Percentiles rank a stretch among this genome's conserved stretches.
These are phyloP conservation scores for Tetradesmus lagerheimii DNA, from an alignment of 139 green algal genomes.

Conservation along the genomic window DNA sequence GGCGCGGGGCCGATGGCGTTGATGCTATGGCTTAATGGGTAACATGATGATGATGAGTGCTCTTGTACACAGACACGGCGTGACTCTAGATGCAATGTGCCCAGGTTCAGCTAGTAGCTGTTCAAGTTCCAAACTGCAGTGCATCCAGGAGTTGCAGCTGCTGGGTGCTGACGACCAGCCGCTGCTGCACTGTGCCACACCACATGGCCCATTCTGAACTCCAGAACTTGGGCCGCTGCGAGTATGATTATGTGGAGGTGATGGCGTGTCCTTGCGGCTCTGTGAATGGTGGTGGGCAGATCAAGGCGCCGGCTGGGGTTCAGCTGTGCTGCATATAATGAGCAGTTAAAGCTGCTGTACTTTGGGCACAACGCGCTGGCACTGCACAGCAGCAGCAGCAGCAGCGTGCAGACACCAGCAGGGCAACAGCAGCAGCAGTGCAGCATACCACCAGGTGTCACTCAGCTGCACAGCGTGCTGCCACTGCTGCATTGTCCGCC, in stretches of 20 bases:
- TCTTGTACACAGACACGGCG: too few relatives aligned
- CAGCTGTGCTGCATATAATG: slow-evolving; percentile 5
- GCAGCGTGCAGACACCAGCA: slow-evolving; percentile 67
- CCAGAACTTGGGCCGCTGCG: slow-evolving; percentile 81
- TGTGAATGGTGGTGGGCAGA: slow-evolving; percentile 96
- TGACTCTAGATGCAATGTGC: too few relatives aligned
- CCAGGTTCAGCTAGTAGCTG: too few relatives aligned
- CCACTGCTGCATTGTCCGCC: not conserved
- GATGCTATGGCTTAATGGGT: too few relatives aligned
- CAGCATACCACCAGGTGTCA: not conserved
- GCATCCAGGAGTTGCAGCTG: slow-evolving; percentile 74
- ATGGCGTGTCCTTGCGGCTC: slow-evolving; percentile 98
- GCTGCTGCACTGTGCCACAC: slow-evolving; percentile 84
- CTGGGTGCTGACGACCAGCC: slow-evolving; percentile 43
- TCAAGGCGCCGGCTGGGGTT: slow-evolving; percentile 64
- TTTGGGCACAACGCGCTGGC: not conserved
- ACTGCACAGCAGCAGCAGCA: slow-evolving; percentile 61
- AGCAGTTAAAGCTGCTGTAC: slow-evolving; percentile 44
- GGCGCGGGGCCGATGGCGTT: too few relatives aligned
- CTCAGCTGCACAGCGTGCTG: not conserved
- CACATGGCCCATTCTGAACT: slow-evolving; percentile 99
- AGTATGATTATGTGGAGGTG: slow-evolving; percentile 96
- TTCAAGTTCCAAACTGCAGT: slow-evolving; percentile 77
- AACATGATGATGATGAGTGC: too few relatives aligned
- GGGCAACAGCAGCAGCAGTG: not conserved